Evolutionary conservation across 495 filamentous ascomycete genomes (phyloP).

Genomic region (Gamarada debralockiae): DNA sequence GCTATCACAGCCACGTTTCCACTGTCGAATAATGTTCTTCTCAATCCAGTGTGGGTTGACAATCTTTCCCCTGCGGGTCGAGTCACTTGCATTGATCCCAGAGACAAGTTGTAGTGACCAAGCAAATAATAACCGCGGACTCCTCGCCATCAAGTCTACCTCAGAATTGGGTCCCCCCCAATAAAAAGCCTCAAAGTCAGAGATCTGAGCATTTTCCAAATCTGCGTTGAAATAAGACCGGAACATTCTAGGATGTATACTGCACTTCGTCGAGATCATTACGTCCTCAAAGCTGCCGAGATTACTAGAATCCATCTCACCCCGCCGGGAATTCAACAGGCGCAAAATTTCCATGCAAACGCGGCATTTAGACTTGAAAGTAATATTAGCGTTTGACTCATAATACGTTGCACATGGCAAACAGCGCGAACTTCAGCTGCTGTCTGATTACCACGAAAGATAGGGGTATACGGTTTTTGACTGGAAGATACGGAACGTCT

Average conservation of each 20-base stretch:
- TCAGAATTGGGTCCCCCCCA: not conserved
- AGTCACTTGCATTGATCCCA: not conserved
- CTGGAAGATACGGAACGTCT: not conserved
- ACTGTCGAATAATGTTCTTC: constrained; percentile 1
- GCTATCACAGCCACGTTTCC: constrained; percentile 4
- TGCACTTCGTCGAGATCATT: constrained; percentile 1
- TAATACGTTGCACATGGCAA: not conserved
- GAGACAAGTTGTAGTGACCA: not conserved
- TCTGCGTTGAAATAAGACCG: not conserved
- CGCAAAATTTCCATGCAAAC: constrained; percentile 1
- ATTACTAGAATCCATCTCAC: not conserved
- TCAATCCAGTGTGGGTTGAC: constrained; percentile 10
- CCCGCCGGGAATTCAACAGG: not conserved
- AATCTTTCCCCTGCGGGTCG: constrained; percentile 1
- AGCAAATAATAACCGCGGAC: not conserved
- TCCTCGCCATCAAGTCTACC: not conserved
- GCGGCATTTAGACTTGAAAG: not conserved
- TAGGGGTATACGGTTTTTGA: no score
- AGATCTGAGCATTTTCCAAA: constrained; percentile 1
- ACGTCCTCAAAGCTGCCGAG: constrained; percentile 4
- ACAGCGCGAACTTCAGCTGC: not conserved
- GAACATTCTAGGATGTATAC: constrained; percentile 2
- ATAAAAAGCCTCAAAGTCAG: not conserved
- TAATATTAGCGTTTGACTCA: constrained; percentile 2
- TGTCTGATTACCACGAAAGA: no score